Conservation (phyloP, 352 stramenopile genomes). For the Halophytophthora polymorphica region DNA sequence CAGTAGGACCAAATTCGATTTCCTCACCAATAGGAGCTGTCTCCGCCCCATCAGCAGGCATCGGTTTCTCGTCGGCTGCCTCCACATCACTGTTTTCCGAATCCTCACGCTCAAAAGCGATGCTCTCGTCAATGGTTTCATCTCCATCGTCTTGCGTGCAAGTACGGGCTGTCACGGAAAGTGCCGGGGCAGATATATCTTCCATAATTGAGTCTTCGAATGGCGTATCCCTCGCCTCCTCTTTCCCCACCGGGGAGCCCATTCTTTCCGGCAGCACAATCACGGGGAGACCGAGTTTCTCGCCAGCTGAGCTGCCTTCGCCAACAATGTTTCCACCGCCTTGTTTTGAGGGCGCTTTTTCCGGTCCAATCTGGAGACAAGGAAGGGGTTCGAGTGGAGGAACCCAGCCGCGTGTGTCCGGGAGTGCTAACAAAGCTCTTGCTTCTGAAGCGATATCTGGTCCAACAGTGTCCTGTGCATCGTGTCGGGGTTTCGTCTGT, state of each 20-base stretch:
- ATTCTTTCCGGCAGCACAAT: slow-evolving; percentile 5
- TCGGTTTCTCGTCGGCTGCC: neutral
- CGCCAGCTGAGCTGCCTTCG: neutral
- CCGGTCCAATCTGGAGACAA: slow-evolving; percentile 12
- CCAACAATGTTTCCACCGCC: slow-evolving; percentile 5
- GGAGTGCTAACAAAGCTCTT: slow-evolving; percentile 8
- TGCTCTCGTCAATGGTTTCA: slow-evolving; percentile 19
- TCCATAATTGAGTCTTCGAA: slow-evolving; percentile 30
- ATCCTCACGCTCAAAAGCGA: slow-evolving; percentile 15
- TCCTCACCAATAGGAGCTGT: slow-evolving; percentile 18
- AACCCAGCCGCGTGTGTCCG: slow-evolving; percentile 5
- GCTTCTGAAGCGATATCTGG: slow-evolving; percentile 6
- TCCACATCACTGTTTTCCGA: slow-evolving; percentile 3
- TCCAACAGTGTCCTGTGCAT: slow-evolving; percentile 1
- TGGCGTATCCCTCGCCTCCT: slow-evolving; percentile 12
- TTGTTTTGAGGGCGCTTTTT: slow-evolving; percentile 21
- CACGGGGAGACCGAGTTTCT: slow-evolving; percentile 5
- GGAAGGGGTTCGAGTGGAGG: slow-evolving; percentile 20
- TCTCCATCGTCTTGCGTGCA: slow-evolving; percentile 16
- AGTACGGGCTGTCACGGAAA: neutral
- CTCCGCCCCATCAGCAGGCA: slow-evolving; percentile 6
- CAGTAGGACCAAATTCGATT: slow-evolving; percentile 9
- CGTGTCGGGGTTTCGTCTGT: slow-evolving; percentile 16
- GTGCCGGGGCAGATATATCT: slow-evolving; percentile 11
- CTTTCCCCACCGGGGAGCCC: slow-evolving; percentile 12